Evolutionary conservation across 179 eudicot species (phyloP).

Genomic region (Spinacia oleracea): DNA sequence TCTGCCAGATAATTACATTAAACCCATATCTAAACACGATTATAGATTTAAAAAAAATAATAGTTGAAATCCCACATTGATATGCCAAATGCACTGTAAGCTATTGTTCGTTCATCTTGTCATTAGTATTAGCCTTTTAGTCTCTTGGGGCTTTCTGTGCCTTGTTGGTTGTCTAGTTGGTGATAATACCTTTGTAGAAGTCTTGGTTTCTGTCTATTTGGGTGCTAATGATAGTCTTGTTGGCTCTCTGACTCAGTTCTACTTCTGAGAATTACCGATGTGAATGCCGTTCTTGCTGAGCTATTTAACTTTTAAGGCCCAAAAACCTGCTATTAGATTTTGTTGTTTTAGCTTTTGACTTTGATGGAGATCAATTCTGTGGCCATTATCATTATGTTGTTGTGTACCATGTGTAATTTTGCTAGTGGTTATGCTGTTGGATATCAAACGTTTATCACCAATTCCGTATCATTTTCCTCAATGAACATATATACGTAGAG

Average conservation of each 20-base stretch:
- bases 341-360: neutral
- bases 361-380: neutral
- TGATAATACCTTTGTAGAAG: neutral
- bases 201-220: neutral
- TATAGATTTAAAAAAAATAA: too few relatives aligned
- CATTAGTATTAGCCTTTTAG: neutral
- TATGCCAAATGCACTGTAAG: neutral
- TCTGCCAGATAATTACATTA: neutral
- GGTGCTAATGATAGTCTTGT: neutral
- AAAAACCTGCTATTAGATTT: neutral
- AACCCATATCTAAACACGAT: neutral
- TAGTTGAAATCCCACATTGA: neutral
- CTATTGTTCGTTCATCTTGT: neutral
- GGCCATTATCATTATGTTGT: conserved; percentile 10
- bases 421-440: neutral
- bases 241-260: neutral
- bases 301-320: neutral
- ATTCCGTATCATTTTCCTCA: neutral
- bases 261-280: neutral
- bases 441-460: neutral
- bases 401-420: conserved; percentile 2
- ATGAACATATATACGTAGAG: neutral
- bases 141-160: conserved; percentile 3
- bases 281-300: neutral
- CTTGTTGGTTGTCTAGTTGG: neutral